Evolutionary conservation across 805 yeast species (phyloP), one percentile per base, ranked within the genome.

Genomic region (Tetrapisispora taiwanensis): DNA sequence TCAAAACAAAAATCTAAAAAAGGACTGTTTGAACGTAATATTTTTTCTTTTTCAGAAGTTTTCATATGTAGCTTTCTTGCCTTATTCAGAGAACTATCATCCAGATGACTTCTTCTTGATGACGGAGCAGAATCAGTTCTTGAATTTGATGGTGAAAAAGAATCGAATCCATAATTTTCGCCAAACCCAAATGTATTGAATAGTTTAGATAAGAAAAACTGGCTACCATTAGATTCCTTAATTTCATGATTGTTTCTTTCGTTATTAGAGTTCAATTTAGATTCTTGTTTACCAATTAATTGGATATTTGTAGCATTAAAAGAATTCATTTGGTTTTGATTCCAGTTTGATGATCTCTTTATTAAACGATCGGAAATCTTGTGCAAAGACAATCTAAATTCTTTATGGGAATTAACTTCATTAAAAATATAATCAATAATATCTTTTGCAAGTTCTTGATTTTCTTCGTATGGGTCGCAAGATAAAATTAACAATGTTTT

Each of bases 401-500:
- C 79, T 48, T 78, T 74, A 46, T 63, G 63, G 5, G 59, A 59
- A 39, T 62, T 65, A 42, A 90, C 65, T 46, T 76, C 74, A 40
- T 75, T 56, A 61, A 84, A 67, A 19, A 88, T 78, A 48, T 73
- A 78, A 59, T 88, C 97, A 17, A 87, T 80, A 13, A 87, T 74
- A 26, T 74, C 77, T 44, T 79, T 81, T 0, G 96, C 90, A 47
- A 77, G 70, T 39, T 74, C 74, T 46, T 76, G 78, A 7, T 89
- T 88, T 61, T 87, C 95, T 30, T 74, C 66, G 60, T 83, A 92
- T 0, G 97, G 95, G 62, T 92, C 98, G 50, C 83, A 88, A 1
- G 95, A 76, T 26, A 87, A 63, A 24, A 86, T 78, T 39, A 92
- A 68, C 30, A 90, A 60, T 0, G 90, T 79, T 51, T 87, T 84